phyloP scores from a whole-genome alignment of 2,329 filamentous ascomycete genomes.

The Neophaeococcomyces aloes region DNA sequence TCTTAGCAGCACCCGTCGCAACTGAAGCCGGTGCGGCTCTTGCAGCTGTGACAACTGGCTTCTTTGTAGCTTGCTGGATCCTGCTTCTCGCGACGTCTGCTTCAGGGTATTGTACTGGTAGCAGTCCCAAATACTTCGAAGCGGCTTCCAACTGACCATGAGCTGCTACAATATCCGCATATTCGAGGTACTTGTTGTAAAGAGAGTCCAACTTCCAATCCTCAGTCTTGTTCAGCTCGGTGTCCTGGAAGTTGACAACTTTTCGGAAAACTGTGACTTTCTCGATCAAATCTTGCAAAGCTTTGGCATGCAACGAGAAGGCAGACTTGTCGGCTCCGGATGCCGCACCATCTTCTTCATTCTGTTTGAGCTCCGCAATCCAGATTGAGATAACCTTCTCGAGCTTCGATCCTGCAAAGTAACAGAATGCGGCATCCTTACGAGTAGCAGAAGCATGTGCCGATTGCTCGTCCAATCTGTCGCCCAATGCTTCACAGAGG shows the following conservation, averaged over 20 bases:
- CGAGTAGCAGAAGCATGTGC: constrained; percentile 45
- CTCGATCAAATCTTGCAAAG: constrained; percentile 88
- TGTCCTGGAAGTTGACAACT: constrained; percentile 82
- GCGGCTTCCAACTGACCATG: constrained; percentile 80
- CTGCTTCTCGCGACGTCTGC: constrained; percentile 79
- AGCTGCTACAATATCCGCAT: constrained; percentile 85
- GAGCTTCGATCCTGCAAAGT: constrained; percentile 85
- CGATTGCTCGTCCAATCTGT: constrained; percentile 67
- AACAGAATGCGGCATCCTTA: constrained; percentile 94
- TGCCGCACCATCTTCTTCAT: constrained; percentile 63
- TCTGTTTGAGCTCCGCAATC: constrained; percentile 79
- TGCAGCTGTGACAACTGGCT: constrained; percentile 33
- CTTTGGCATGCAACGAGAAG: constrained; percentile 83
- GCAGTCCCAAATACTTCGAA: constrained; percentile 79
- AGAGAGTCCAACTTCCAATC: constrained; percentile 83
- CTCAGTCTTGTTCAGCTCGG: constrained; percentile 55
- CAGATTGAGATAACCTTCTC: constrained; percentile 96
- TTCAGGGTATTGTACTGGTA: constrained; percentile 72
- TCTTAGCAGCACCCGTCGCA: constrained; percentile 30
- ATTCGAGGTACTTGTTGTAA: constrained; percentile 94
- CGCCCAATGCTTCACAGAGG: constrained; percentile 87
- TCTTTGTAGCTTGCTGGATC: constrained; percentile 72
- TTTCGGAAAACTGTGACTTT: constrained; percentile 96
- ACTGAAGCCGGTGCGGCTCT: constrained; percentile 32
- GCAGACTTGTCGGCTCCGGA: constrained; percentile 61